Base-by-base conservation (phyloP, 371 early-diverging fungal genomes). In the Coemansia linderi region DNA sequence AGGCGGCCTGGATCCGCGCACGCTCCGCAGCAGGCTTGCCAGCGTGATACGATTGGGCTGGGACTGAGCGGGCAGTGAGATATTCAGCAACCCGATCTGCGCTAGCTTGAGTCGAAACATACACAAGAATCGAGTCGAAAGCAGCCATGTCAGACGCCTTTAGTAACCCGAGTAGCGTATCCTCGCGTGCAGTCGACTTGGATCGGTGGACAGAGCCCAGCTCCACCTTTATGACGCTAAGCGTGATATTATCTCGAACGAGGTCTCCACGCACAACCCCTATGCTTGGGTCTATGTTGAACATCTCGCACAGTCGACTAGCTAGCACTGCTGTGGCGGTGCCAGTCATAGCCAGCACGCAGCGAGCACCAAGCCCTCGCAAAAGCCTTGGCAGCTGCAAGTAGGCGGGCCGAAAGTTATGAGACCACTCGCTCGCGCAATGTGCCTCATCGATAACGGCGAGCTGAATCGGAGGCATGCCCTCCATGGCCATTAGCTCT, bases 401-500 rank as follows among this genome's bases (percentile, higher is more conserved):
- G 64, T 90, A 90, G 17, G 81, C 82, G 0, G 78, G 84, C 57
- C 89, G 83, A 69, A 93, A 93, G 67, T 92, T 93, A 75, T 92
- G 90, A 2, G 92, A 91, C 94, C 94, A 94, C 72, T 92, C 92
- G 38, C 87, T 86, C 13, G 92, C 83, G 73, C 94, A 94, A 75
- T 94, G 94, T 0, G 88, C 92, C 67, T 93, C 93, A 78, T 93
- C 94, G 37, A 94, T 83, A 24, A 88, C 89, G 1, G 83, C 83
- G 44, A 91, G 73, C 0, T 72, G 63, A 33, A 90, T 84, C 1
- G 59, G 75, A n/a, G 87, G 85, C 52, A 90, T 80, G 7, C 70
- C 59, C 0, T 79, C 81, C 2, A 64, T 41, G 12, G 65, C 63
- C 33, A 87, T 71, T 37, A 85, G 73, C 40, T 79, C 68, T 29